Evolutionary conservation across 495 filamentous ascomycete genomes (phyloP), one percentile per base, ranked within the genome.

Genomic region (Xylaria bambusicola): DNA sequence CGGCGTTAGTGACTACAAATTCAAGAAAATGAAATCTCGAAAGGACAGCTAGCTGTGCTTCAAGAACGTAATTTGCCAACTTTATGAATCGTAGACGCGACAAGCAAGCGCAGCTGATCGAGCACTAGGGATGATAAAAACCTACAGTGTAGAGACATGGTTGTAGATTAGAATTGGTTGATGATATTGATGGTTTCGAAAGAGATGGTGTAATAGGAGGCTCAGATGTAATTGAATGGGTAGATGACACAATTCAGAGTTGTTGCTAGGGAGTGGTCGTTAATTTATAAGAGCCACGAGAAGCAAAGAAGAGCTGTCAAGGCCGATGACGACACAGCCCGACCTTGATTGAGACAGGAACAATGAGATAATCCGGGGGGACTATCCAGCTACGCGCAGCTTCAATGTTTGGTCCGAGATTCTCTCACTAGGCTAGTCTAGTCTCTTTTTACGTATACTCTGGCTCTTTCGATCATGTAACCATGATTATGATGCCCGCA

Each of bases 91-190:
- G n/a, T n/a, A n/a, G n/a, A n/a, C n/a, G n/a, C n/a, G n/a, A n/a
- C n/a, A n/a, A n/a, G n/a, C n/a, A n/a, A n/a, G n/a, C n/a, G n/a
- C n/a, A n/a, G n/a, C n/a, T n/a, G n/a, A n/a, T n/a, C n/a, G n/a
- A n/a, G n/a, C n/a, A n/a, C n/a, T n/a, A n/a, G n/a, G 29, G 13
- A 15, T 24, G 35, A 47, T 29, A 33, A 31, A 24, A 46, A 80
- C 81, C 71, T 65, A 84, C 81, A 84, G 66, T 82, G 78, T 52
- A 84, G 79, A 80, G 80, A 82, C 81, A 84, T 84, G 72, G 62
- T 81, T 69, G 56, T 61, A 56, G 60, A 24, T 56, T 56, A 61
- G 56, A 57, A 24, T 58, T 54, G 56, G 62, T 20, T 40, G 8
- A 24, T 44, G 58, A 36, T 31, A 3, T 12, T 24, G 49, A 38